A percentile compares a stretch with the other conserved stretches of the same genome.
Conservation (phyloP, 2,329 filamentous ascomycete species). For the Aspergillus tamarii region DNA sequence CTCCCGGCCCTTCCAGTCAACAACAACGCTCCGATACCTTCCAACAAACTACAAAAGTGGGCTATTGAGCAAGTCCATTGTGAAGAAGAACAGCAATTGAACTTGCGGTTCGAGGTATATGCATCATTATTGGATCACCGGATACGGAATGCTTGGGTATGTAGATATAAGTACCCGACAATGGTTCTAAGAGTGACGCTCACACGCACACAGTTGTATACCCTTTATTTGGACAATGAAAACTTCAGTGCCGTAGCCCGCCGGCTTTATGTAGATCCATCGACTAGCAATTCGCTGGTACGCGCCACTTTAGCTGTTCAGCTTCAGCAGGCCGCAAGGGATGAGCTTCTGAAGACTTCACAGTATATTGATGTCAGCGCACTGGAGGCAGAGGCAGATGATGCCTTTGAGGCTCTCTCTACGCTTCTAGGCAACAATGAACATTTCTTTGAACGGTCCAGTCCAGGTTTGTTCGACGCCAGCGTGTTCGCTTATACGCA, state of each 20-base stretch:
- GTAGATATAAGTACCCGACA: constrained; percentile 22
- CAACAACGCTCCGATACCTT: constrained; percentile 56
- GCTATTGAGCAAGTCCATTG: constrained; percentile 55
- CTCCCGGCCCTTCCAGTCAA: constrained; percentile 58
- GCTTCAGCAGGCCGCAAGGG: constrained; percentile 71
- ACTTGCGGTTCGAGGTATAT: constrained; percentile 72
- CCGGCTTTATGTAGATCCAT: constrained; percentile 69
- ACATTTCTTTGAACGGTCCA: constrained; percentile 63
- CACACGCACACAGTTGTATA: constrained; percentile 62
- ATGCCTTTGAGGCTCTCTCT: constrained; percentile 66
- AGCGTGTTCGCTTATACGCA: constrained; percentile 88
- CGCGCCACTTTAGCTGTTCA: constrained; percentile 65
- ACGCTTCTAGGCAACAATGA: constrained; percentile 58
- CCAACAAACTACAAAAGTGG: constrained; percentile 72
- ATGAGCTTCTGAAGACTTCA: constrained; percentile 70
- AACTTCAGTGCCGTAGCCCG: constrained; percentile 70
- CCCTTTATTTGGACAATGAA: constrained; percentile 72
- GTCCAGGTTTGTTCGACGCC: constrained; percentile 81
- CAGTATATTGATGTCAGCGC: constrained; percentile 58
- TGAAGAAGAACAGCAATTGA: constrained; percentile 54
- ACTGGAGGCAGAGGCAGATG: constrained; percentile 62
- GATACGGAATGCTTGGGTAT: constrained; percentile 84
- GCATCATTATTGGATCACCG: constrained; percentile 73
- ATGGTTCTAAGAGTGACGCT: not conserved
- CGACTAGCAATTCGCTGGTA: constrained; percentile 65